Percentiles rank a stretch among this genome's conserved stretches.
Conservation (phyloP, 2,329 filamentous ascomycete species). For the Helotiales sp. region DNA sequence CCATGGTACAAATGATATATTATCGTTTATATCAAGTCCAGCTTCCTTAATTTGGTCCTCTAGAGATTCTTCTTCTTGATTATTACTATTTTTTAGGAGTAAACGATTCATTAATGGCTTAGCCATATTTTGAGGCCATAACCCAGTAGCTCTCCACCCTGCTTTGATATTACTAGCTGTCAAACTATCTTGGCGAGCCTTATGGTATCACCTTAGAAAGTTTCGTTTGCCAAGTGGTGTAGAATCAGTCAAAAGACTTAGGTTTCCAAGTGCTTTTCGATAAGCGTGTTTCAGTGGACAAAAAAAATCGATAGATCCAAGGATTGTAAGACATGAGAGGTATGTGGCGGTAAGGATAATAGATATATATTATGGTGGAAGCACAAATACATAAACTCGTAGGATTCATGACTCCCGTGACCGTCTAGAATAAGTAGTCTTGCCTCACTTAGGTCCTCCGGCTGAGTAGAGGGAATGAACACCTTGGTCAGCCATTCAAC, state of each 20-base stretch:
- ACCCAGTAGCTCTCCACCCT: not conserved
- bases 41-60: not conserved
- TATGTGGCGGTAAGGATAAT: not conserved
- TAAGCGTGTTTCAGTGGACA: constrained; percentile 2
- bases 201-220: constrained; percentile 3
- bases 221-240: constrained; percentile 6
- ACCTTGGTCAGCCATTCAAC: not conserved
- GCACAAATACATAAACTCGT: not conserved
- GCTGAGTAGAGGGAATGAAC: not conserved
- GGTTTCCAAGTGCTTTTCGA: not conserved
- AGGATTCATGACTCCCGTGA: not conserved
- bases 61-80: not conserved
- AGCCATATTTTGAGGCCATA: not conserved
- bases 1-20: too few species aligned
- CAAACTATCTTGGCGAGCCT: constrained; percentile 5
- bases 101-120: constrained; percentile 2
- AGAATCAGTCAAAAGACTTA: constrained; percentile 9
- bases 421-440: not conserved
- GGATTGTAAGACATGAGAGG: not conserved
- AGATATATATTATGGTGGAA: not conserved
- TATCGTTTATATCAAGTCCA: too few species aligned
- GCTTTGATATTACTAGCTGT: not conserved
- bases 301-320: constrained; percentile 10
- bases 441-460: too few species aligned
- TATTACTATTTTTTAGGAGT: constrained; percentile 12